Conservation (phyloP, 805 yeast species). For the Saturnispora hagleri region DNA sequence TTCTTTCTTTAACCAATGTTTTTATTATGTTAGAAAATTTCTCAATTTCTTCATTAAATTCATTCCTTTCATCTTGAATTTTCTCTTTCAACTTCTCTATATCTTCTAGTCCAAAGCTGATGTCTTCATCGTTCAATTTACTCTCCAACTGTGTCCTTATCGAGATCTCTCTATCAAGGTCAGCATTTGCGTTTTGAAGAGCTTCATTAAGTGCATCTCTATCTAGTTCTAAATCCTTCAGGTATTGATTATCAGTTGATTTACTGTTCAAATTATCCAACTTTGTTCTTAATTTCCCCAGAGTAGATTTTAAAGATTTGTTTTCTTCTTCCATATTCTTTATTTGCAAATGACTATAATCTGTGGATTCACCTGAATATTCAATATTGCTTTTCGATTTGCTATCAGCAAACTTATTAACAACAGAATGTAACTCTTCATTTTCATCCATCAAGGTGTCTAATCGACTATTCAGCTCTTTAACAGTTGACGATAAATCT, state of each 20-base stretch:
- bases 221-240: constrained; percentile 14
- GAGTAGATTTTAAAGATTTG: constrained; percentile 14
- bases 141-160: not conserved
- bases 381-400: not conserved
- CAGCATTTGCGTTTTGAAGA: constrained; percentile 1
- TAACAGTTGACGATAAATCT: constrained; percentile 1
- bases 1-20: constrained; percentile 9
- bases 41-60: constrained; percentile 12
- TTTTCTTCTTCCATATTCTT: constrained; percentile 2
- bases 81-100: constrained; percentile 1
- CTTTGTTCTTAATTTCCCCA: constrained; percentile 6
- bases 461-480: constrained; percentile 8
- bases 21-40: constrained; percentile 20
- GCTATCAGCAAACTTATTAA: not conserved
- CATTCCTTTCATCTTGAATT: constrained; percentile 8
- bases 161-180: constrained; percentile 3
- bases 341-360: constrained; percentile 1
- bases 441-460: constrained; percentile 9
- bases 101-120: constrained; percentile 2
- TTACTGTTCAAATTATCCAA: not conserved
- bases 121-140: not conserved
- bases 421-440: constrained; percentile 2
- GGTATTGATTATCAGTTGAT: constrained; percentile 1
- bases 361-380: not conserved
- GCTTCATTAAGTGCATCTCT: constrained; percentile 7